Conservation (phyloP, 1,139 yeast genomes). For the Hyphopichia fennica region DNA sequence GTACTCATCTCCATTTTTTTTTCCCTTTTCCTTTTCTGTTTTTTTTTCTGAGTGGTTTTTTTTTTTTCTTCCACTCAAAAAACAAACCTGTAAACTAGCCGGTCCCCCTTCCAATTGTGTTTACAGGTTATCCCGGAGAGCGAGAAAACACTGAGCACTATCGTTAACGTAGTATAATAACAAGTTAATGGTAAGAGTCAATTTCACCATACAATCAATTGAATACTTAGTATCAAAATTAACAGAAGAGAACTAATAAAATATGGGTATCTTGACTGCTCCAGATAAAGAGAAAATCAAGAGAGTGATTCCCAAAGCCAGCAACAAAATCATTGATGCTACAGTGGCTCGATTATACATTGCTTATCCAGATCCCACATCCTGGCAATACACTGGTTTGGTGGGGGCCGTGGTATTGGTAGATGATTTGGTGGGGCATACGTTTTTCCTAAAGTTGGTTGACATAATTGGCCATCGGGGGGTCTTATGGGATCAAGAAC, state of each 20-base stretch:
- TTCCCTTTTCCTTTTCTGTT: not conserved
- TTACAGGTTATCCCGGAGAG: no score
- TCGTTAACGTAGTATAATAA: no score
- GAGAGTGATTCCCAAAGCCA: constrained; percentile 82
- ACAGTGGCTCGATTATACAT: constrained; percentile 87
- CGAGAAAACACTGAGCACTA: no score
- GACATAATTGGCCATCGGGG: constrained; percentile 83
- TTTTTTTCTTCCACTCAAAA: not conserved
- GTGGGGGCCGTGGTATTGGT: constrained; percentile 85
- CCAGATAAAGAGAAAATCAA: constrained; percentile 86
- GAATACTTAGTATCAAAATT: not conserved
- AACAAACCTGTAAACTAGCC: no score
- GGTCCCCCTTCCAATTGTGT: no score
- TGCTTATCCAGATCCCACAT: constrained; percentile 79
- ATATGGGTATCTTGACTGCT: constrained; percentile 62
- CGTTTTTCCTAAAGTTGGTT: constrained; percentile 84
- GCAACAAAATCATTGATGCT: constrained; percentile 87
- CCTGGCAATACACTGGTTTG: constrained; percentile 88
- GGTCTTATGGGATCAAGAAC: constrained; percentile 95
- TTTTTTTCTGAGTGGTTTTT: not conserved
- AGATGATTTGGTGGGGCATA: constrained; percentile 92
- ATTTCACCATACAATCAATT: constrained; percentile 1
- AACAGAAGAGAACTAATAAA: no score
- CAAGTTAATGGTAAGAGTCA: no score
- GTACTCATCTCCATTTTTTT: not conserved